Evolutionary conservation across 192 early-diverging fungal genomes (phyloP).

Genomic region (Coemansia interrupta): DNA sequence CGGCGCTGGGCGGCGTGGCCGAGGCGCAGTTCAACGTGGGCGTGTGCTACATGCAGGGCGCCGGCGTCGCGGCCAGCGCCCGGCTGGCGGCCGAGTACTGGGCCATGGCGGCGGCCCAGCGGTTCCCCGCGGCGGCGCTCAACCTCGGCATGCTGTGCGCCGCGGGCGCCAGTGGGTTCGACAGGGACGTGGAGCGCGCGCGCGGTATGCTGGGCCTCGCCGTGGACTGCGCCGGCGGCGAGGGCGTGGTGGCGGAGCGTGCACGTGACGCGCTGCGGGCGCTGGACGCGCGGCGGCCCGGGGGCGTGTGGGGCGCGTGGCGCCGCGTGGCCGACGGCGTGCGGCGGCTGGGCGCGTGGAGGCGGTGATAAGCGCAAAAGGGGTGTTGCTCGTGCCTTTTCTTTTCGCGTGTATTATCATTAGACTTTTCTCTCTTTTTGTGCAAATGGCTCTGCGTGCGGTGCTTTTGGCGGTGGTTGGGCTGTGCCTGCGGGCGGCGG

Average conservation of each 20-base stretch:
- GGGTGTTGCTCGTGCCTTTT: too few relatives aligned
- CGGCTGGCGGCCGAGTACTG: conserved; percentile 33
- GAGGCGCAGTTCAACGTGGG: conserved; percentile 43
- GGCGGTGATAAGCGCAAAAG: too few relatives aligned
- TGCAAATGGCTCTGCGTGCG: too few relatives aligned
- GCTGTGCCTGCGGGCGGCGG: conserved; percentile 10
- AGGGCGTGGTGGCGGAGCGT: conserved; percentile 4
- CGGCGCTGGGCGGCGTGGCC: conserved; percentile 19
- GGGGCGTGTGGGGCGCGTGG: too few relatives aligned
- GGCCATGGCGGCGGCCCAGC: conserved; percentile 25
- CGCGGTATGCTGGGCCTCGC: conserved; percentile 16
- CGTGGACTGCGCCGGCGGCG: conserved; percentile 12
- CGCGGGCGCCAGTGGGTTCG: conserved; percentile 15
- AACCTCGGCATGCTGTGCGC: conserved; percentile 29
- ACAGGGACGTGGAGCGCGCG: conserved; percentile 10
- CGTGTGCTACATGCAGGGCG: conserved; percentile 25
- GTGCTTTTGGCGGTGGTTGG: too few relatives aligned
- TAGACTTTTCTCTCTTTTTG: too few relatives aligned
- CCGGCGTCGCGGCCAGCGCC: conserved; percentile 16
- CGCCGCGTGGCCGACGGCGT: too few relatives aligned
- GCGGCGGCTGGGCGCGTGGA: too few relatives aligned
- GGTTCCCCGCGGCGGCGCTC: conserved; percentile 28
- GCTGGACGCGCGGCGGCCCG: conserved; percentile 7
- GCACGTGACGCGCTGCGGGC: conserved; percentile 13
- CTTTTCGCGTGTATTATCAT: too few relatives aligned